Base-by-base conservation (phyloP, 495 filamentous ascomycete genomes). In the Penicillium cosmopolitanum region DNA sequence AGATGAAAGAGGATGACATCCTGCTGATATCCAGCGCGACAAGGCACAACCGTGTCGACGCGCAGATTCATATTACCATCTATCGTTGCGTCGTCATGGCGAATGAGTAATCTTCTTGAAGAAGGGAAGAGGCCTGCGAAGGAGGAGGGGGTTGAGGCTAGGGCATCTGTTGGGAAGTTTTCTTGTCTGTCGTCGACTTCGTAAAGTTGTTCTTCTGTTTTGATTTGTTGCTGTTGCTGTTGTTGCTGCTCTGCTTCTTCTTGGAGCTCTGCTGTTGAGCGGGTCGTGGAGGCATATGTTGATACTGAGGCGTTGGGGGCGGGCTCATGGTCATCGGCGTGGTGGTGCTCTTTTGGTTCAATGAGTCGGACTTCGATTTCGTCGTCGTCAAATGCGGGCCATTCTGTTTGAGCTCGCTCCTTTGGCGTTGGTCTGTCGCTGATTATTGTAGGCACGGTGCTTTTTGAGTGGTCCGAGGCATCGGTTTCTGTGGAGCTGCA, bases 51-150 rank as follows among this genome's bases (percentile, higher is more conserved):
- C 15, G 92, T 92, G 70, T 97, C 93, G 51, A 98, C 82, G 43
- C 93, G 87, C 54, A 98, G 82, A 70, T 97, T 97, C 95, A 97
- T 96, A 80, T 98, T 97, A 18, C 95, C 94, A 72, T 98, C 95
- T 16, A 88, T 71, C 4, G 95, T 96, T 36, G 90, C 83, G 74
- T 97, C 92, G 67, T 98, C 95, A 66, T 98, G 95, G 44, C 89
- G 86, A 66, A 98, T 95, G 42, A 83, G 83, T 31, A 98, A 76
- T 48, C 89, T 84, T 64, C 91, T 85, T 33, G 87, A 80, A 10
- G 94, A 94, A 11, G 95, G 94, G 72, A 97, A 98, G 62, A 93
- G 83, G 58, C 87, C 82, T 38, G 90, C 89, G 69, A 98, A 98
- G 53, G 92, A 89, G 16, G 87, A 79, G 12, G 95, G 89, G 25